phyloP scores from a whole-genome alignment of 75 land plant genomes.

The Selaginella moellendorffii region DNA sequence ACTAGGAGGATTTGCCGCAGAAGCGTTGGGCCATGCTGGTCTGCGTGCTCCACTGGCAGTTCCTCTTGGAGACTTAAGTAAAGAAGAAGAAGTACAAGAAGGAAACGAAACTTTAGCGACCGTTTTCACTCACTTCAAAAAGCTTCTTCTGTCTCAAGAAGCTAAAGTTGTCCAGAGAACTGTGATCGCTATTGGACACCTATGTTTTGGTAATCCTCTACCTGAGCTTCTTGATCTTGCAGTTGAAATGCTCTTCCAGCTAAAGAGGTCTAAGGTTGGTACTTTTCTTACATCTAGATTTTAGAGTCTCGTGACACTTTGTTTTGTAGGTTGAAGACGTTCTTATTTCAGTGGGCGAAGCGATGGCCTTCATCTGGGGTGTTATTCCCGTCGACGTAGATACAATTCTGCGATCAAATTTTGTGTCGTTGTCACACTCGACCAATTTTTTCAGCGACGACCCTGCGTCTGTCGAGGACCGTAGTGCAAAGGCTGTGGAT shows the following conservation, averaged over 20 bases:
- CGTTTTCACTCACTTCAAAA: conserved; percentile 37
- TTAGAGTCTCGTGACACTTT: not conserved
- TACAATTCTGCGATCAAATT: conserved; percentile 71
- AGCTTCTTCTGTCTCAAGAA: conserved; percentile 55
- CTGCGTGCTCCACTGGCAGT: conserved; percentile 46
- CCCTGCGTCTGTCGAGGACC: conserved; percentile 20
- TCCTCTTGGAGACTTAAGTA: conserved; percentile 13
- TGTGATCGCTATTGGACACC: conserved; percentile 71
- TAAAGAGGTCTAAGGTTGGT: conserved; percentile 68
- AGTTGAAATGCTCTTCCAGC: conserved; percentile 52
- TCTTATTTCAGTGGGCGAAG: conserved; percentile 82
- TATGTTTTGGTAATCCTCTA: conserved; percentile 50
- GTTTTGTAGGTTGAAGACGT: conserved; percentile 58
- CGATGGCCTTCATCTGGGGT: conserved; percentile 93
- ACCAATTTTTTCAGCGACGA: conserved; percentile 47
- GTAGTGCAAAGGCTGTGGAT: conserved; percentile 18
- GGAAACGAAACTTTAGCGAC: conserved; percentile 33
- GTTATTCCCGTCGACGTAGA: conserved; percentile 72
- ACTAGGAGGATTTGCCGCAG: conserved; percentile 66
- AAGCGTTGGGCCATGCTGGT: conserved; percentile 92
- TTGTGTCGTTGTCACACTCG: conserved; percentile 60
- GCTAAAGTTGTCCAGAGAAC: conserved; percentile 64
- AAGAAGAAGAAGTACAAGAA: conserved; percentile 12
- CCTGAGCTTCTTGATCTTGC: conserved; percentile 35
- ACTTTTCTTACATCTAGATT: not conserved